Conservation (phyloP, 208 protist genomes). For the Crithidia expoeki region DNA sequence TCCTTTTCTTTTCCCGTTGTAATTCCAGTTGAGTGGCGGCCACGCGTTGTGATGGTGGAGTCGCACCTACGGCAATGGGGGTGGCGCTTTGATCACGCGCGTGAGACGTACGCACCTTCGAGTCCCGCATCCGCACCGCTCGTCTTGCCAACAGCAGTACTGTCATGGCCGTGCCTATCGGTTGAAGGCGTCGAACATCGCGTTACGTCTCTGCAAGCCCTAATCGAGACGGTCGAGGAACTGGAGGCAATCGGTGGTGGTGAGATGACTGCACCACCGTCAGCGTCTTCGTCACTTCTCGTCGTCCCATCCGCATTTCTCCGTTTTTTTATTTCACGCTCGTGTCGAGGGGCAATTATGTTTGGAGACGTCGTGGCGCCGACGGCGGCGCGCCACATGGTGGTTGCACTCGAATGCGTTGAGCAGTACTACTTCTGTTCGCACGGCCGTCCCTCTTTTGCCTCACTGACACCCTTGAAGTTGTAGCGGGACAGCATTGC, state of each 20-base stretch:
- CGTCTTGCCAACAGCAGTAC: slow-evolving; percentile 24
- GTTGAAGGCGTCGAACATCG: slow-evolving; percentile 53
- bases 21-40: slow-evolving; percentile 46
- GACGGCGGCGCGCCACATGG: slow-evolving; percentile 25
- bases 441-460: slow-evolving; percentile 73
- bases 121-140: background rate
- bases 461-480: slow-evolving; percentile 28
- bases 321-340: slow-evolving; percentile 73
- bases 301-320: slow-evolving; percentile 64
- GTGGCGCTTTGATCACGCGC: slow-evolving; percentile 55
- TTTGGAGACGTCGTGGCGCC: slow-evolving; percentile 62
- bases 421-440: slow-evolving; percentile 76
- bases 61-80: slow-evolving; percentile 59
- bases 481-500: no score
- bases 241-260: slow-evolving; percentile 33
- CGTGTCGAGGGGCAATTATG: slow-evolving; percentile 83
- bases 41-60: slow-evolving; percentile 44
- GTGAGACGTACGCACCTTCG: background rate
- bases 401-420: slow-evolving; percentile 33
- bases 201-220: slow-evolving; percentile 39
- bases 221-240: slow-evolving; percentile 64
- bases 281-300: background rate
- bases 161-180: slow-evolving; percentile 54
- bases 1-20: slow-evolving; percentile 21
- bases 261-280: background rate